Percentiles rank a stretch among this genome's conserved stretches.
These are phyloP conservation scores for Leccinum pachyderme DNA, from an alignment of 1,284 basidiomycete genomes.

Conservation along the genomic window DNA sequence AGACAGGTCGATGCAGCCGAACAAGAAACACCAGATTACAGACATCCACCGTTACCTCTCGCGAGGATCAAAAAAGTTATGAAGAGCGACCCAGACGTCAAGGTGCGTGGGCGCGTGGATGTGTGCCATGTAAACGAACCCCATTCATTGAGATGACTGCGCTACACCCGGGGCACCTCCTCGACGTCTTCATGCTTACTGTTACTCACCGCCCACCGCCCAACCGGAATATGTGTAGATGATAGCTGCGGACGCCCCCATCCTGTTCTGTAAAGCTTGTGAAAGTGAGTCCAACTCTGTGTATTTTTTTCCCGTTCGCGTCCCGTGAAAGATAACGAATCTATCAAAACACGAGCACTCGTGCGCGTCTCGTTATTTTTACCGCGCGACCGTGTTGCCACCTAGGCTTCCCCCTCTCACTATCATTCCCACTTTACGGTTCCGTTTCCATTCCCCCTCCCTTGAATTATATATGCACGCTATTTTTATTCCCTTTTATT, in stretches of 20 bases:
- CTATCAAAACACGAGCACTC: slow-evolving; percentile 5
- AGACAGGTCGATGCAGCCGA: slow-evolving; percentile 78
- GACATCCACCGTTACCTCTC: slow-evolving; percentile 82
- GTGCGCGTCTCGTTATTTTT: background rate
- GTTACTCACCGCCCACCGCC: background rate
- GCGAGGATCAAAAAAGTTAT: slow-evolving; percentile 97
- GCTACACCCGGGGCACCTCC: background rate
- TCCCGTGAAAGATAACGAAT: background rate
- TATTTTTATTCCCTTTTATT: background rate
- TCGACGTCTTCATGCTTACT: background rate
- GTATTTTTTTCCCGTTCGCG: background rate
- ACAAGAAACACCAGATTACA: slow-evolving; percentile 78
- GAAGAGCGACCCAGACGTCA: slow-evolving; percentile 96
- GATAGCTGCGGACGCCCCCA: slow-evolving; percentile 94
- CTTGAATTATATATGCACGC: background rate
- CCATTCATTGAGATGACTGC: background rate
- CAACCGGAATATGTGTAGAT: slow-evolving; percentile 52
- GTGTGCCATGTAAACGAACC: background rate
- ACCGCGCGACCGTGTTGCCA: background rate
- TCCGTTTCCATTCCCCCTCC: background rate
- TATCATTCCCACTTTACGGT: background rate
- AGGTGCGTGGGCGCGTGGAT: slow-evolving; percentile 46
- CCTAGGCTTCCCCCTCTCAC: background rate
- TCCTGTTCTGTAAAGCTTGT: slow-evolving; percentile 94
- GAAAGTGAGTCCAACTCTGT: slow-evolving; percentile 64